Percentiles rank a stretch among this genome's conserved stretches.
Conservation (phyloP, 208 protist genomes). For the Acanthamoeba lenticulata region DNA sequence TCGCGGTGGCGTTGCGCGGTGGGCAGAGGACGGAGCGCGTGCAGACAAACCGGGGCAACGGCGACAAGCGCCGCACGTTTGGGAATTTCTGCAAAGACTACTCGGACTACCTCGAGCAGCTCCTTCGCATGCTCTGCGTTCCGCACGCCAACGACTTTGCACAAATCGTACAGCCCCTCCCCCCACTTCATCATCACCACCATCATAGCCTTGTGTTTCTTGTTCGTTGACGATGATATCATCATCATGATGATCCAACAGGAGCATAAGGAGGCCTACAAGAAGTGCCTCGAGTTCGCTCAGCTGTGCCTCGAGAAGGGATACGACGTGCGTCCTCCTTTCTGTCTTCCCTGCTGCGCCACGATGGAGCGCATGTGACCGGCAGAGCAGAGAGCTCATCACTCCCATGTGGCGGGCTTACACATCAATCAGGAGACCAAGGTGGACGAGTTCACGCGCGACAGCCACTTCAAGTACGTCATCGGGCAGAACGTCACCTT, state of each 20-base stretch:
- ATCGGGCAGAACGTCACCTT: slow-evolving; percentile 51
- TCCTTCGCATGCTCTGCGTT: slow-evolving; percentile 13
- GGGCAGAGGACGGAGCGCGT: neutral
- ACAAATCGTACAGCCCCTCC: neutral
- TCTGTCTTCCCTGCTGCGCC: neutral
- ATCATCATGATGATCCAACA: neutral
- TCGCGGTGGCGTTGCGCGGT: neutral
- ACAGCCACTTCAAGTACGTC: slow-evolving; percentile 11
- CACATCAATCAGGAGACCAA: slow-evolving; percentile 5
- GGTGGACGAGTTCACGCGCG: slow-evolving; percentile 9
- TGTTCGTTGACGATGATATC: no score
- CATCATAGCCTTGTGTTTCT: no score
- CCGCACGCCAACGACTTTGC: neutral
- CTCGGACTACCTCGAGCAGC: neutral
- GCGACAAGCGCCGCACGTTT: slow-evolving; percentile 40
- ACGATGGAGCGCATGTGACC: neutral
- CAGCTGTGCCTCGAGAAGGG: neutral
- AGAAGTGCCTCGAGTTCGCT: slow-evolving; percentile 16
- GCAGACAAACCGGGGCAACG: neutral
- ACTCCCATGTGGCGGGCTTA: neutral
- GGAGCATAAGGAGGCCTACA: neutral
- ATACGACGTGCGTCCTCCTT: neutral
- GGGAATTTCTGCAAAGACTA: slow-evolving; percentile 32
- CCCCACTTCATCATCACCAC: no score
- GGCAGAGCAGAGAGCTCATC: neutral